Evolutionary conservation across 306 rosid species (phyloP), one percentile per base, ranked within the genome.

Genomic region (Ochetophila trinervis): DNA sequence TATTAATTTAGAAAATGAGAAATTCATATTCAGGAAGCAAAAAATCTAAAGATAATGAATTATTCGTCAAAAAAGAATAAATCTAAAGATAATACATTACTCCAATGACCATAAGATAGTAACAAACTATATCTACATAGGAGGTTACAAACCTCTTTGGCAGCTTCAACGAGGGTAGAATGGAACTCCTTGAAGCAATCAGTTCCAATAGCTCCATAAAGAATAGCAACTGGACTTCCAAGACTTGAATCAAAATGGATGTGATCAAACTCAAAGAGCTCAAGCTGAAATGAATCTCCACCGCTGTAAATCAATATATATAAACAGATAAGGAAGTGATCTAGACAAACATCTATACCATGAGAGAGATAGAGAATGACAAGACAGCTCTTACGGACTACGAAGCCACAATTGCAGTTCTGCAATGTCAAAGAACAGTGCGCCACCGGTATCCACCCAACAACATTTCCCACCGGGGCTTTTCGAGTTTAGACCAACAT

Each of bases 171-270:
- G 4, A 94, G 82, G 73, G 88, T 72, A 71, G 27, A 44, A 67
- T 94, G 99, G 73, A 94, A 94, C 67, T 90, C 88, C 80, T 73
- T 76, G 69, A 90, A 94, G 88, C 99, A 94, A 62, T 34, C 59
- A 61, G 97, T 86, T 69, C 91, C 96, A 48, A 88, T 91, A 37
- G 99, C 95, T 17, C 99, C 99, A 75, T 90, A 90, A 52, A 90
- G 99, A 63, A 94, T 71, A 65, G 88, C 88, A 69, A 90, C 84
- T 4, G 90, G 86, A 80, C 88, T 78, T 71, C 85, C 90, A 66
- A 47, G 18, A 71, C 64, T 73, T 50, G 99, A 90, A 80, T 84
- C 84, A 60, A 73, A 71, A 71, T 94, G 91, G 72, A 94, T 56
- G 78, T 90, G 97, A 78, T 94, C 97, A 57, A 94, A 94, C 51